Evolutionary conservation across 306 rosid species (phyloP), one percentile per base, ranked within the genome.

Genomic region (Cucurbita maxima): DNA sequence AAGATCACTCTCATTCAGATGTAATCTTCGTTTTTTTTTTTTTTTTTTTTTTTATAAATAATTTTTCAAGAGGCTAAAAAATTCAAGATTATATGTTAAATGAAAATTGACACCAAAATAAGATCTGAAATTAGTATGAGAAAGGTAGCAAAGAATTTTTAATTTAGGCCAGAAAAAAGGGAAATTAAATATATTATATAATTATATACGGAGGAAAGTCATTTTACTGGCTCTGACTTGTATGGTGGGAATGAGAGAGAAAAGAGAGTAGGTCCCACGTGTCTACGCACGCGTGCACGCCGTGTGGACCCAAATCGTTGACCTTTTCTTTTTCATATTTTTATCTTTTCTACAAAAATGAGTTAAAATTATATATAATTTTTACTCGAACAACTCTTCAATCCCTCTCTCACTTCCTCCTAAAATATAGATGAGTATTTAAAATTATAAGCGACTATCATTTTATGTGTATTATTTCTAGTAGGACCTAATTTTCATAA

Each of bases 231-330:
- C 91, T 90, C 97, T 93, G 96, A 90, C 98, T 93, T 87, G 66
- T 38, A 88, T 77, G 75, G 79, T 69, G 70, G 79, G 68, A 38
- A 54, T 5, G 52, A 40, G 71, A 61, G 11, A 61, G 48, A 61
- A 30, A 30, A 3, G 56, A 45, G 59, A 18, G 60, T 82, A 82
- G 92, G 87, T 12, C 92, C 91, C 30, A 64, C 75, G 38, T 82
- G 88, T 83, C 71, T 4, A 78, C 78, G 89, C 97, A 88, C 96
- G 97, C 98, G 82, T 88, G 97, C 96, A 86, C 96, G 96, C 93
- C 80, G 69, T 83, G 88, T 83, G 88, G 91, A 77, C 79, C 96
- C 91, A 3, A 10, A 0, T 64, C 71, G 53, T 64, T 64, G 71
- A 64, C 71, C n/a, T 5, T 73, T 19, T 2, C 1, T 14, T 36